Evolutionary conservation across 768 basidiomycete species (phyloP).

Genomic region (Rhodotorula toruloides): DNA sequence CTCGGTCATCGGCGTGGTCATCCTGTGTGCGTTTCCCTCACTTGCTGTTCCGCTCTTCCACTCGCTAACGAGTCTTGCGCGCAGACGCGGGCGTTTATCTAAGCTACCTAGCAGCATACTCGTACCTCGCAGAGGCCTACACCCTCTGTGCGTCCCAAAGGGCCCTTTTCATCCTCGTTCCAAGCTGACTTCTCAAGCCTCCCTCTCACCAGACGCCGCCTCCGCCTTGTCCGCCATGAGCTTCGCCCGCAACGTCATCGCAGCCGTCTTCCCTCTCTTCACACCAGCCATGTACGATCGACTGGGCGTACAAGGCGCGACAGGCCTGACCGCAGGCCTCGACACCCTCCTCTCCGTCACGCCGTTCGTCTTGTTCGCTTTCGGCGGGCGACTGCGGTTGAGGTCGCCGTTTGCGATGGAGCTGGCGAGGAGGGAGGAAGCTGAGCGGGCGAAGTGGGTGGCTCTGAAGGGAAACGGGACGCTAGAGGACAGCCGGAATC

Average conservation of each 20-base stretch:
- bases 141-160: slow-evolving; percentile 45
- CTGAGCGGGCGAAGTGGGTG: background rate
- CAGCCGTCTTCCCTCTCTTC: slow-evolving; percentile 60
- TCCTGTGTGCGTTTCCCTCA: slow-evolving; percentile 36
- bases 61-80: background rate
- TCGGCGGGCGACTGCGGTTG: slow-evolving; percentile 17
- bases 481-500: background rate
- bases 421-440: slow-evolving; percentile 14
- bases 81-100: slow-evolving; percentile 30
- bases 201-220: slow-evolving; percentile 30
- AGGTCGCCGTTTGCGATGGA: slow-evolving; percentile 26
- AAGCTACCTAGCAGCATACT: slow-evolving; percentile 34
- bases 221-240: slow-evolving; percentile 41
- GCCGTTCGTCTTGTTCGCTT: slow-evolving; percentile 32
- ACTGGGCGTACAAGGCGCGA: slow-evolving; percentile 59
- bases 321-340: slow-evolving; percentile 30
- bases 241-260: slow-evolving; percentile 46
- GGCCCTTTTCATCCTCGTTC: slow-evolving; percentile 26
- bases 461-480: background rate
- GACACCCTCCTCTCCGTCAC: slow-evolving; percentile 20
- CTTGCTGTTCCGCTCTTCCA: background rate
- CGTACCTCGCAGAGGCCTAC: slow-evolving; percentile 45
- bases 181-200: background rate
- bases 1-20: slow-evolving; percentile 45
- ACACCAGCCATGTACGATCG: slow-evolving; percentile 56